phyloP scores from a whole-genome alignment of 164 flowering plant species.

The Liriodendron chinense region DNA sequence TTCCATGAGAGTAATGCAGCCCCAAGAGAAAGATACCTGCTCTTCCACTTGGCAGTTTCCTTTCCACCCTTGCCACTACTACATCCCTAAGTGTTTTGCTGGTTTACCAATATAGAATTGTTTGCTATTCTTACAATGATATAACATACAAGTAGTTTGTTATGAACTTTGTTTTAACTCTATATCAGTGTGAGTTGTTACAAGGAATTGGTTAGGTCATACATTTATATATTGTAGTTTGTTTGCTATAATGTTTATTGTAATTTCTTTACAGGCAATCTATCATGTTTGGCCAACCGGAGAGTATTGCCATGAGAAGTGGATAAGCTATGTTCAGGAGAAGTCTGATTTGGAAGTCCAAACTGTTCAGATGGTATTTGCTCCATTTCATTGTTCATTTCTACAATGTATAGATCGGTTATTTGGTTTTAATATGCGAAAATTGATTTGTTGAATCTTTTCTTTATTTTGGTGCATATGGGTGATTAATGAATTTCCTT shows the following conservation, averaged over 20 bases:
- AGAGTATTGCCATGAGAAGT: conserved; percentile 22
- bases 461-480: too few species aligned
- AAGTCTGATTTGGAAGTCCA: conserved; percentile 35
- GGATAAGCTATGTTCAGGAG: conserved; percentile 28
- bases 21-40: too few species aligned
- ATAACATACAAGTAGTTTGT: background rate
- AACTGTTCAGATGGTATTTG: conserved; percentile 47
- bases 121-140: background rate
- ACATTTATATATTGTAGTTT: background rate
- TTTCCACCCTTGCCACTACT: too few species aligned
- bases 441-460: background rate
- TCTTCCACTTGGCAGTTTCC: too few species aligned
- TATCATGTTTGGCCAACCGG: conserved; percentile 20
- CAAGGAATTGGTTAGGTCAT: background rate
- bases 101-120: background rate
- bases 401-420: background rate
- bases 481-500: too few species aligned
- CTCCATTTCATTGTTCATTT: background rate
- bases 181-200: background rate
- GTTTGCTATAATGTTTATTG: background rate
- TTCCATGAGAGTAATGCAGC: too few species aligned
- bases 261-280: conserved; percentile 37
- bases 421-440: background rate
- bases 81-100: too few species aligned
- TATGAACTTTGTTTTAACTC: background rate